These are phyloP conservation scores for Ilex aquifolium DNA, from an alignment of 257 asterid species.

Conservation along the genomic window DNA sequence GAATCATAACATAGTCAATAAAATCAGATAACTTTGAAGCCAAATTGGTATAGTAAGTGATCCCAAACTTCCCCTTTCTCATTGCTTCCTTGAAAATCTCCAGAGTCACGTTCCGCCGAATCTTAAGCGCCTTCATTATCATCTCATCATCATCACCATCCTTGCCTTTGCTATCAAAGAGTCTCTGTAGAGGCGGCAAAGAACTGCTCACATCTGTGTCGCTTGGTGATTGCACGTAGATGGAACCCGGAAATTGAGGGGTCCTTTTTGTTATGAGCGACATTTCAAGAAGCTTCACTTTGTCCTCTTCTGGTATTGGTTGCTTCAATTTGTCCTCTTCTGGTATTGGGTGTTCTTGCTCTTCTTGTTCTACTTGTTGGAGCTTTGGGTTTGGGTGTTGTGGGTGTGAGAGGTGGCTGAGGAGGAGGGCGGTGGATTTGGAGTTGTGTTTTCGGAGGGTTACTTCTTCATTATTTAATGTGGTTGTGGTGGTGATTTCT, in stretches of 20 bases:
- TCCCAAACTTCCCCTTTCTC: conserved; percentile 72
- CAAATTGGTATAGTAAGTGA: conserved; percentile 63
- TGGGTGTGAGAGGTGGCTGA: conserved; percentile 47
- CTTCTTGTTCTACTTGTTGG: not conserved
- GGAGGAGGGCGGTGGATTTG: conserved; percentile 56
- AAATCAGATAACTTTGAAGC: conserved; percentile 44
- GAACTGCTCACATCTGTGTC: conserved; percentile 26
- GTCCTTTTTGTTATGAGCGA: conserved; percentile 43
- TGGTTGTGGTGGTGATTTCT: conserved; percentile 12
- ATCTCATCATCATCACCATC: conserved; percentile 60
- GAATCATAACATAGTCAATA: conserved; percentile 76
- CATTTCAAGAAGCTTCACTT: conserved; percentile 49
- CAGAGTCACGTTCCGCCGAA: conserved; percentile 75
- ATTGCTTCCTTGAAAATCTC: conserved; percentile 70
- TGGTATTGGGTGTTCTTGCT: conserved; percentile 19
- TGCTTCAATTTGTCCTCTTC: conserved; percentile 45
- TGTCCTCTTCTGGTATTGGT: conserved; percentile 37
- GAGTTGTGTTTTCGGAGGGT: conserved; percentile 68
- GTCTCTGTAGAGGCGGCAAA: conserved; percentile 29
- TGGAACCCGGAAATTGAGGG: conserved; percentile 87
- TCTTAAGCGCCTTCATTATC: conserved; percentile 78
- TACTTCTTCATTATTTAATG: conserved; percentile 16
- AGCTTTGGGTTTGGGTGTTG: conserved; percentile 21
- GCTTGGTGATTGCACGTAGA: conserved; percentile 29
- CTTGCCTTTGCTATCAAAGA: conserved; percentile 25